These are phyloP conservation scores for Sanghuangporus baumii DNA, from an alignment of 1,284 basidiomycete genomes.

Conservation along the genomic window DNA sequence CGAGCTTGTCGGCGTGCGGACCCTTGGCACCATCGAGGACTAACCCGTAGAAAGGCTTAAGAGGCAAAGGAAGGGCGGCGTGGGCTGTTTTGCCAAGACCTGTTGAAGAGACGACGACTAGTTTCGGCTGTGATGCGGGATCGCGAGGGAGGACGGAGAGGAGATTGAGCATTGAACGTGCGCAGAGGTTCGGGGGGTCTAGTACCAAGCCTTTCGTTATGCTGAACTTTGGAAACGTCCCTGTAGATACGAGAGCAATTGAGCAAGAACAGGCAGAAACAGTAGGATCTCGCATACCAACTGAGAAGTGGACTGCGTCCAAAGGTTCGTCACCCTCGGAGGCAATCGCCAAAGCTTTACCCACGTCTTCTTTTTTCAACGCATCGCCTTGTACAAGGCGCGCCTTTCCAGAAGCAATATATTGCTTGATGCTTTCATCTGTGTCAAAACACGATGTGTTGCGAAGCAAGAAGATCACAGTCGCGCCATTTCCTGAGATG, in stretches of 20 bases:
- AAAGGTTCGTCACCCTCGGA: conserved; percentile 27
- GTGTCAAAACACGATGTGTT: conserved; percentile 38
- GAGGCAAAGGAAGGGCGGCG: conserved; percentile 37
- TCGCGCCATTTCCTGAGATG: conserved; percentile 37
- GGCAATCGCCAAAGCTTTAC: conserved; percentile 39
- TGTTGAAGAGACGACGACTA: conserved; percentile 46
- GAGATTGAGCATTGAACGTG: conserved; percentile 42
- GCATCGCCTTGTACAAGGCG: conserved; percentile 48
- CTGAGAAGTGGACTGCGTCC: conserved; percentile 44
- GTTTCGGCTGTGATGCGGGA: conserved; percentile 33
- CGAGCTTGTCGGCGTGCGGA: conserved; percentile 55
- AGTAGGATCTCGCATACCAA: conserved; percentile 28
- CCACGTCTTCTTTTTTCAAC: conserved; percentile 38
- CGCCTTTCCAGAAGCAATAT: conserved; percentile 38
- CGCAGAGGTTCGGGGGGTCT: conserved; percentile 44
- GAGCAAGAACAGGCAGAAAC: neutral
- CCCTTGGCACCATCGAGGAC: conserved; percentile 26
- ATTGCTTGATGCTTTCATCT: conserved; percentile 37
- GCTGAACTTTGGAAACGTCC: conserved; percentile 36
- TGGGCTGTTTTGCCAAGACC: conserved; percentile 45
- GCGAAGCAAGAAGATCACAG: conserved; percentile 48
- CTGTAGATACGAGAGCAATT: conserved; percentile 24
- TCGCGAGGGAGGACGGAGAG: conserved; percentile 39
- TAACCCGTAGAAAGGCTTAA: conserved; percentile 43
- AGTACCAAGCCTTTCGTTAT: conserved; percentile 39